Evolutionary conservation across 169 alveolate species (phyloP), one percentile per base, ranked within the genome.

Genomic region (Condylostoma magnum): DNA sequence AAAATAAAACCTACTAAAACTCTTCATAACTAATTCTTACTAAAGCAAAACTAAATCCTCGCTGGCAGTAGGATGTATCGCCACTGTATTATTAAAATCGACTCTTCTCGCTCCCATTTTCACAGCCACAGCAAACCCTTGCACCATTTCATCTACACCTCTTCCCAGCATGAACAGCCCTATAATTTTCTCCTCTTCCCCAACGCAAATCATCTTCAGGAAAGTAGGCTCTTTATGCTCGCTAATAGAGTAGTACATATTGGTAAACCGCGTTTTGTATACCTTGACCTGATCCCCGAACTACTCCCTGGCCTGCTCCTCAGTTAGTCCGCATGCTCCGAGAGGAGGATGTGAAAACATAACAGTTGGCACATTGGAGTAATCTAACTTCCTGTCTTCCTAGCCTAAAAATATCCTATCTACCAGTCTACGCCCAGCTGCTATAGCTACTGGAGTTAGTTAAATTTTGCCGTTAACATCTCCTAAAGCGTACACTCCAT

Each of bases 381-480:
- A 90, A 57, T 91, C 89, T 69, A 91, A 85, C 36, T 79, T 77
- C 5, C 81, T 73, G 15, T 63, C 73, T 53, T 80, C 57, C 33
- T 67, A 30, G 2, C 66, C 76, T 67, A 60, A 60, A 70, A 91
- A 97, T 15, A 97, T 58, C 63, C 98, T 90, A 54, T 91, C 97
- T 8, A 97, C 93, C 30, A 97, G 80, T 28, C 87, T 91, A 67
- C 98, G 90, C 22, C 99, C 99, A 4, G 97, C 97, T 20, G 93
- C 96, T 30, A 95, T 94, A n/a, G 99, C 99, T 46, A 94, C 95
- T 1, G 99, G 98, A 18, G 99, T 94, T 46, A 97, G 68, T 74
- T 93, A 92, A 50, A 82, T 71, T 74, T 74, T 60, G 12, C 89
- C 83, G 44, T 73, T 63, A 51, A 74, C 85, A 76, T 85, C 93